Percentiles rank a stretch among this genome's conserved stretches.
Conservation (phyloP, 768 basidiomycete genomes). For the Naganishia antarctica region DNA sequence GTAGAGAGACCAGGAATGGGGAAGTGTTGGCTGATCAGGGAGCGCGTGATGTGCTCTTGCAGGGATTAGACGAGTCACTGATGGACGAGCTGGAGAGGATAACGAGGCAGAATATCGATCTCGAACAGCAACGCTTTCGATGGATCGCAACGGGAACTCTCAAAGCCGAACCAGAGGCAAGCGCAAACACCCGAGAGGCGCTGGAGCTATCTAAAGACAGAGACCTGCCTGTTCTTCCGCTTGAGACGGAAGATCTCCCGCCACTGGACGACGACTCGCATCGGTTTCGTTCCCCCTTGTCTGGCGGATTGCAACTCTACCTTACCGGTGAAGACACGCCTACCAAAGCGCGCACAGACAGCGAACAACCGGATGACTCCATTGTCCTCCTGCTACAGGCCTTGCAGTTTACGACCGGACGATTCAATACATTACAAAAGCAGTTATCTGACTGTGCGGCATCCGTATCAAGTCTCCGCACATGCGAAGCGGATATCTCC, state of each 20-base stretch:
- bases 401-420: constrained; percentile 34
- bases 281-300: neutral
- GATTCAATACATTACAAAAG: constrained; percentile 36
- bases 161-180: neutral
- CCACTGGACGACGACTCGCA: too few relatives aligned
- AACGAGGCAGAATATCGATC: constrained; percentile 39
- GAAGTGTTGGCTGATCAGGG: constrained; percentile 28
- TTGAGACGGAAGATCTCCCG: neutral
- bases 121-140: constrained; percentile 41
- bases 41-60: constrained; percentile 42
- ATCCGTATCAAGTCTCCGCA: constrained; percentile 30
- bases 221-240: neutral
- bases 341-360: neutral
- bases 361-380: neutral
- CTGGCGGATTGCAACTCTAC: constrained; percentile 12
- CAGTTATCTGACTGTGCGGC: constrained; percentile 39
- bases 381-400: constrained; percentile 18
- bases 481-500: constrained; percentile 18
- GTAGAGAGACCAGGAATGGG: too few relatives aligned
- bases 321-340: neutral
- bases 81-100: constrained; percentile 46
- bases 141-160: constrained; percentile 42
- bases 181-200: neutral
- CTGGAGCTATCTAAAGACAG: neutral
- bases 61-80: constrained; percentile 44